These are phyloP conservation scores for Lavandula angustifolia DNA, from an alignment of 257 asterid genomes.

Conservation along the genomic window DNA sequence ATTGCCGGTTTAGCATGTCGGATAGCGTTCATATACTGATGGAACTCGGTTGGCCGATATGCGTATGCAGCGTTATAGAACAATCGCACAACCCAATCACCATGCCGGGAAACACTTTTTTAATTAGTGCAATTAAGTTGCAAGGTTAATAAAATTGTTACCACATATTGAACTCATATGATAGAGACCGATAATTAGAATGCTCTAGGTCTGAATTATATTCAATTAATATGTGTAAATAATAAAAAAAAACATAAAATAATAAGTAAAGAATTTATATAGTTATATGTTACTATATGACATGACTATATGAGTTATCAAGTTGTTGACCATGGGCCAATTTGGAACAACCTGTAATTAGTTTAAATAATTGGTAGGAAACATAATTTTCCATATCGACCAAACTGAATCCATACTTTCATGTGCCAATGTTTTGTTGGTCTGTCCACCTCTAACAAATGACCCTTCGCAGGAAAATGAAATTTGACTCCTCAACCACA, in stretches of 20 bases:
- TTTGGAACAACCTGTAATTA: constrained; percentile 27
- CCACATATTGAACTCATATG: neutral
- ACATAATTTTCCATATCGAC: constrained; percentile 19
- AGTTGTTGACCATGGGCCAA: constrained; percentile 22
- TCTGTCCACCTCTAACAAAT: constrained; percentile 30
- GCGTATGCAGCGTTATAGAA: too few relatives aligned
- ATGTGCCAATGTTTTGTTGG: constrained; percentile 41
- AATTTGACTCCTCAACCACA: neutral
- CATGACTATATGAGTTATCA: neutral
- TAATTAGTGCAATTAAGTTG: too few relatives aligned
- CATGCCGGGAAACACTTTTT: too few relatives aligned
- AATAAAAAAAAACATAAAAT: too few relatives aligned
- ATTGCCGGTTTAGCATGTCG: too few relatives aligned
- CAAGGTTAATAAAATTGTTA: too few relatives aligned
- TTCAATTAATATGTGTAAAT: too few relatives aligned
- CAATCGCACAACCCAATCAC: too few relatives aligned
- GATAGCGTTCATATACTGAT: too few relatives aligned
- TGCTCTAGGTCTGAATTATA: neutral
- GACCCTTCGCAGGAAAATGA: constrained; percentile 23
- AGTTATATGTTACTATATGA: neutral
- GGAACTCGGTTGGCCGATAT: too few relatives aligned
- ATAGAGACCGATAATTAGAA: neutral
- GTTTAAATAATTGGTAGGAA: constrained; percentile 7
- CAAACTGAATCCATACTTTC: constrained; percentile 26
- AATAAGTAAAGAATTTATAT: too few relatives aligned